Conservation (phyloP, 768 basidiomycete species). For the Serendipita vermifera region DNA sequence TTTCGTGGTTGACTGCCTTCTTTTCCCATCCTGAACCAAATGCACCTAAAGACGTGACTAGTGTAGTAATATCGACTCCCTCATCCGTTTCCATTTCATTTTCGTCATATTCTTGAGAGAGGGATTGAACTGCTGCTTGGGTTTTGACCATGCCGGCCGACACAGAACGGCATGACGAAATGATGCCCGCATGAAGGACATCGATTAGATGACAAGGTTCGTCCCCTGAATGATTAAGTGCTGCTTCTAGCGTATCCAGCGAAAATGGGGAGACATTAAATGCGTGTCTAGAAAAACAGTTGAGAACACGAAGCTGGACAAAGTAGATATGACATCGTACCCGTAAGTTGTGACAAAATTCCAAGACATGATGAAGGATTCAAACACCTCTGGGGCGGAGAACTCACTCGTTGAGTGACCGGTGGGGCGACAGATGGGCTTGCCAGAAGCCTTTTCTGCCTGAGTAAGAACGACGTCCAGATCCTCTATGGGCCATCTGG, state of each 20-base stretch:
- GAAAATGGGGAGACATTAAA: slow-evolving; percentile 79
- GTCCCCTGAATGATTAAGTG: slow-evolving; percentile 57
- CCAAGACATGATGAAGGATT: slow-evolving; percentile 83
- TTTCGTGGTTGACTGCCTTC: slow-evolving; percentile 55
- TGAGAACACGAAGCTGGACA: background rate
- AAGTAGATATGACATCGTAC: slow-evolving; percentile 34
- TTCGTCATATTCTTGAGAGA: slow-evolving; percentile 21
- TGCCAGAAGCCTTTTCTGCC: slow-evolving; percentile 71
- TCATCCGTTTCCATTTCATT: slow-evolving; percentile 24
- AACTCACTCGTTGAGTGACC: slow-evolving; percentile 41
- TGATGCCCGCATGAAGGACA: background rate
- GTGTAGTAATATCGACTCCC: slow-evolving; percentile 37
- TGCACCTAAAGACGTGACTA: slow-evolving; percentile 59
- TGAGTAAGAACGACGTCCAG: slow-evolving; percentile 68
- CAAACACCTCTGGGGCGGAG: slow-evolving; percentile 47
- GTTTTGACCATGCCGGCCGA: background rate
- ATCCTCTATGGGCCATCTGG: slow-evolving; percentile 75
- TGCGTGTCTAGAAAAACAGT: slow-evolving; percentile 46
- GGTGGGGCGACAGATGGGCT: slow-evolving; percentile 50
- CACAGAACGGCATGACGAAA: slow-evolving; percentile 5
- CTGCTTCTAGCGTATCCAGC: slow-evolving; percentile 83
- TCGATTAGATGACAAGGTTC: slow-evolving; percentile 63
- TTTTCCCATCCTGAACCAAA: slow-evolving; percentile 82
- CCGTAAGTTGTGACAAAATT: slow-evolving; percentile 90
- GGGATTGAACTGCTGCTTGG: background rate